These are phyloP conservation scores for Diophrys appendiculata DNA, from an alignment of 73 alveolate species.

Conservation along the genomic window DNA sequence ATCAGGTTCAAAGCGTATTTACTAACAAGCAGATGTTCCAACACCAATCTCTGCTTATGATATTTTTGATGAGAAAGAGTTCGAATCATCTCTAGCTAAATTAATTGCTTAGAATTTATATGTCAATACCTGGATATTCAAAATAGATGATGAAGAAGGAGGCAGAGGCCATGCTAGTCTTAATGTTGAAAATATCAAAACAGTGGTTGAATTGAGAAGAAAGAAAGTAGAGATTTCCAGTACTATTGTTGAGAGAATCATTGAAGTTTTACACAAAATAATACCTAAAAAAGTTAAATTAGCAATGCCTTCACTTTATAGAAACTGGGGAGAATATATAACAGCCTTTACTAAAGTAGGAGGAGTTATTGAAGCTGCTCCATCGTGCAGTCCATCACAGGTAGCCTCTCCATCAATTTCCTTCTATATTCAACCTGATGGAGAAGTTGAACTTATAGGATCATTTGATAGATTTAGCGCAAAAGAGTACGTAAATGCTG, in stretches of 20 bases:
- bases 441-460: constrained; percentile 63
- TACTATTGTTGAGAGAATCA: constrained; percentile 42
- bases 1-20: constrained; percentile 65
- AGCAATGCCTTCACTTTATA: constrained; percentile 51
- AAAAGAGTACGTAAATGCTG: constrained; percentile 61
- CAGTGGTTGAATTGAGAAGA: constrained; percentile 59
- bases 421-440: constrained; percentile 72
- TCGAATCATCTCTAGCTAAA: constrained; percentile 54
- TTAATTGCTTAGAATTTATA: constrained; percentile 57
- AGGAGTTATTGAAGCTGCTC: constrained; percentile 78
- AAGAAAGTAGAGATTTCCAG: constrained; percentile 62
- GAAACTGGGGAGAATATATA: constrained; percentile 66
- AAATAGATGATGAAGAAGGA: constrained; percentile 70
- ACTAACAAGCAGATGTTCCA: constrained; percentile 64
- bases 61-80: constrained; percentile 52
- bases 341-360: constrained; percentile 60
- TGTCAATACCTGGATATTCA: constrained; percentile 68
- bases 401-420: constrained; percentile 71
- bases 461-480: constrained; percentile 71
- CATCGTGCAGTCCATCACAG: constrained; percentile 50
- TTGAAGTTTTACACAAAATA: constrained; percentile 53
- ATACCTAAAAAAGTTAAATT: constrained; percentile 64
- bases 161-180: constrained; percentile 79
- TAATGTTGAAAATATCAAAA: constrained; percentile 51
- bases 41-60: constrained; percentile 74